phyloP scores from a whole-genome alignment of 495 filamentous ascomycete genomes.

The Parathielavia appendiculata region DNA sequence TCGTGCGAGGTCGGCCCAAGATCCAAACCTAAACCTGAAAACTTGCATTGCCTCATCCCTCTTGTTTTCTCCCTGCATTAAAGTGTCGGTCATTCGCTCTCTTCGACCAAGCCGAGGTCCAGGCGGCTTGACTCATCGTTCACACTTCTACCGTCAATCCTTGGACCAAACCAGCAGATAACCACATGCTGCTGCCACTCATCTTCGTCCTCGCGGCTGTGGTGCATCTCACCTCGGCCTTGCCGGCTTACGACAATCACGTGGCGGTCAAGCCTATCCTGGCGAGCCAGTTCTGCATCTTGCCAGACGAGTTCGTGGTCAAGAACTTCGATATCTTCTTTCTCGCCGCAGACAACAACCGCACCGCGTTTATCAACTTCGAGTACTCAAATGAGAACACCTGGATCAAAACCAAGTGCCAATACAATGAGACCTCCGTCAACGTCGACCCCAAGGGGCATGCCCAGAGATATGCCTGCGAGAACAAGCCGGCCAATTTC shows the following conservation, averaged over 20 bases:
- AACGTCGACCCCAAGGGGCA: slow-evolving; percentile 23
- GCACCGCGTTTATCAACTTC: slow-evolving; percentile 20
- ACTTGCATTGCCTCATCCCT: neutral
- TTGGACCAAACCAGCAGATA: slow-evolving; percentile 2
- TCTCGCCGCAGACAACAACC: slow-evolving; percentile 18
- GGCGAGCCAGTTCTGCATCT: slow-evolving; percentile 19
- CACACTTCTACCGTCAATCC: neutral
- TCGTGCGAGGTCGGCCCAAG: neutral
- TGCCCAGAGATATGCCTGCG: slow-evolving; percentile 27
- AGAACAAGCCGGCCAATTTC: slow-evolving; percentile 41
- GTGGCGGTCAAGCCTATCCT: slow-evolving; percentile 2
- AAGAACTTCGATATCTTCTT: slow-evolving; percentile 22
- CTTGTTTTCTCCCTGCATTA: neutral
- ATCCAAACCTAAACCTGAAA: neutral
- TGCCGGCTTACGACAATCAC: slow-evolving; percentile 19
- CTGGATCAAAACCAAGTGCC: slow-evolving; percentile 26
- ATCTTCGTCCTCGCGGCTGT: slow-evolving; percentile 16
- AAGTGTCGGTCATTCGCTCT: neutral
- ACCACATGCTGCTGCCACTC: neutral
- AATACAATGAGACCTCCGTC: slow-evolving; percentile 26
- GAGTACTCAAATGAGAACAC: slow-evolving; percentile 25
- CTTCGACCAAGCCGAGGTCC: neutral
- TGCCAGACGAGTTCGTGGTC: slow-evolving; percentile 24
- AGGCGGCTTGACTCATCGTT: neutral
- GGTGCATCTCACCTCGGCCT: slow-evolving; percentile 9